Evolutionary conservation across 306 rosid species (phyloP), one percentile per base, ranked within the genome.

Genomic region (Hippophae rhamnoides): DNA sequence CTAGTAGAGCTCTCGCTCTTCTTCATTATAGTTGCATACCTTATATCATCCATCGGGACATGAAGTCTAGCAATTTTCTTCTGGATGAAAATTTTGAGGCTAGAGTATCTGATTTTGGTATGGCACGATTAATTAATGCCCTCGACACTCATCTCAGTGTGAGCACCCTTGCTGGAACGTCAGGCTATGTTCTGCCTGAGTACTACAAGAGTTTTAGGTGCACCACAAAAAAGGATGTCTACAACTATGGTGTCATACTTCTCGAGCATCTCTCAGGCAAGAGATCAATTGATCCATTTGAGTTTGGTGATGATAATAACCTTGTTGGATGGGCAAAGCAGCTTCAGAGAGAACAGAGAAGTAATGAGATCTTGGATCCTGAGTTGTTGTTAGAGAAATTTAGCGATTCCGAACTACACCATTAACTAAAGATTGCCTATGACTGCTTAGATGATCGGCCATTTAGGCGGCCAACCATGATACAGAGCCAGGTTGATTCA

Each of bases 61-160:
- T 84, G 92, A 87, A 87, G 65, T 87, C 95, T 8, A 87, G 95
- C 78, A 87, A 87, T 60, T 84, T 87, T 64, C 95, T 87, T 52
- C 79, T 87, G 5, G 95, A 87, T 61, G 92, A 84, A 60, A 77
- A 81, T 27, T 81, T 87, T 48, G 95, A 87, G 67, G 89, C 95
- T 18, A 77, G 89, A 46, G 95, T 87, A 40, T 87, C 95, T 1
- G 95, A 87, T 72, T 87, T 87, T 18, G 95, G 95, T 43, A 86
- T 86, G 95, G 95, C 95, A 27, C 83, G 95, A 67, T 64, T 86
- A 76, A 84, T 86, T 6, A 83, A 75, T 61, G 90, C 85, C 18
- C 82, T 81, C 1, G 95, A 86, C 66, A 81, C 95, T 56, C 95
- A 86, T 77, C 82, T 86, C 41, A 84, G 92, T 13, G 95, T 87